phyloP scores from a whole-genome alignment of 116 monocot species.

The Trichopus zeylanicus region DNA sequence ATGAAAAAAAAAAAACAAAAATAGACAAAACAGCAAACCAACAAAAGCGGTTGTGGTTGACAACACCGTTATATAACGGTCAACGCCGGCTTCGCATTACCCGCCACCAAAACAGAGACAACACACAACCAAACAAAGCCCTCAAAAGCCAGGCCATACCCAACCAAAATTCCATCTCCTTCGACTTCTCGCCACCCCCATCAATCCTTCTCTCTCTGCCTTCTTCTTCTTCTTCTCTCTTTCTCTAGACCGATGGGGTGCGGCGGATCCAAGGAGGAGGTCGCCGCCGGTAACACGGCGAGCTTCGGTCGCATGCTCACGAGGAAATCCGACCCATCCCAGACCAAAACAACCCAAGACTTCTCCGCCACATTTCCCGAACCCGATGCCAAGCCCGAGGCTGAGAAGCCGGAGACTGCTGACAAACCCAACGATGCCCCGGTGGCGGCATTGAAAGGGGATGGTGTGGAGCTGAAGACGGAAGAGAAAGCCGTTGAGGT shows the following conservation, averaged over 20 bases:
- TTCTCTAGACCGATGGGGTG: constrained; percentile 29
- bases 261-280: constrained; percentile 29
- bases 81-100: not conserved
- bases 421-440: no score
- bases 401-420: not conserved
- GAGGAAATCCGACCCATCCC: constrained; percentile 12
- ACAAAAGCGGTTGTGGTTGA: not conserved
- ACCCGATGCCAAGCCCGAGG: not conserved
- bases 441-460: no score
- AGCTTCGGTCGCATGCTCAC: constrained; percentile 5
- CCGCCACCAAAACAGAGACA: no score
- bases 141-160: not conserved
- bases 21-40: not conserved
- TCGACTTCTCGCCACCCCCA: not conserved
- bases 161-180: not conserved
- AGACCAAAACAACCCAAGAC: constrained; percentile 1
- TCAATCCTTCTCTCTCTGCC: not conserved
- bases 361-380: not conserved
- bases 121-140: not conserved
- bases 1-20: no score
- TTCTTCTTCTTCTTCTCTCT: constrained; percentile 3
- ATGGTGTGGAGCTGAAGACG: not conserved
- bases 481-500: not conserved
- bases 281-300: constrained; percentile 18
- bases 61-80: constrained; percentile 2